phyloP scores from a whole-genome alignment of 257 asterid genomes.

The Nicotiana undulata region DNA sequence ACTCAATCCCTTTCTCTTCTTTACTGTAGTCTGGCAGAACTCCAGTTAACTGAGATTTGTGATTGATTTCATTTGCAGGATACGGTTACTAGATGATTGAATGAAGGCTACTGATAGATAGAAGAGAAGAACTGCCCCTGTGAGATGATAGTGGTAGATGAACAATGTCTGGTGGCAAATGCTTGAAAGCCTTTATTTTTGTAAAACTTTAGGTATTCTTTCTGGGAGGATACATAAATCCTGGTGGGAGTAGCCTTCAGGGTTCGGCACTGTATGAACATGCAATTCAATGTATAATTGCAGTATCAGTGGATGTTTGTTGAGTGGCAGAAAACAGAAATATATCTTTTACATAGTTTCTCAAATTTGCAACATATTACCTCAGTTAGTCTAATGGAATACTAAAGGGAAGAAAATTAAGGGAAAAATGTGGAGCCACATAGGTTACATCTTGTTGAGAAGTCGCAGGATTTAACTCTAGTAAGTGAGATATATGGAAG shows the following conservation, averaged over 20 bases:
- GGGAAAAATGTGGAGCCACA: too few species aligned
- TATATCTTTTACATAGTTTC: background rate
- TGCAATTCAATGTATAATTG: conserved; percentile 1
- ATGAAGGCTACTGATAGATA: conserved; percentile 2
- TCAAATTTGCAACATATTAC: background rate
- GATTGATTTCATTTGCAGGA: conserved; percentile 31
- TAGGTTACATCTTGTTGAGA: too few species aligned
- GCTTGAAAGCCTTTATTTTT: conserved; percentile 18
- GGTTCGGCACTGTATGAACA: conserved; percentile 19
- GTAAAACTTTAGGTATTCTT: conserved; percentile 24
- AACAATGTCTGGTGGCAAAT: background rate
- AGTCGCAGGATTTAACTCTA: too few species aligned
- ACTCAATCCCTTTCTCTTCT: background rate
- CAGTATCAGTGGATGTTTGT: background rate
- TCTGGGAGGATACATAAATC: conserved; percentile 9
- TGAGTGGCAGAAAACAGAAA: background rate
- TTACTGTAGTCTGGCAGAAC: too few species aligned
- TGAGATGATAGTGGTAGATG: background rate
- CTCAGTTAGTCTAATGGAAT: background rate
- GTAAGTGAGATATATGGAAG: too few species aligned
- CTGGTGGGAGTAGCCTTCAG: conserved; percentile 26
- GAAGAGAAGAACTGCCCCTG: background rate
- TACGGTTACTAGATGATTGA: conserved; percentile 52
- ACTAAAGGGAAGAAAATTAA: too few species aligned
- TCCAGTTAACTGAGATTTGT: background rate